These are phyloP conservation scores for Phyllosticta citribraziliensis DNA, from an alignment of 2,329 filamentous ascomycete species.

Conservation along the genomic window DNA sequence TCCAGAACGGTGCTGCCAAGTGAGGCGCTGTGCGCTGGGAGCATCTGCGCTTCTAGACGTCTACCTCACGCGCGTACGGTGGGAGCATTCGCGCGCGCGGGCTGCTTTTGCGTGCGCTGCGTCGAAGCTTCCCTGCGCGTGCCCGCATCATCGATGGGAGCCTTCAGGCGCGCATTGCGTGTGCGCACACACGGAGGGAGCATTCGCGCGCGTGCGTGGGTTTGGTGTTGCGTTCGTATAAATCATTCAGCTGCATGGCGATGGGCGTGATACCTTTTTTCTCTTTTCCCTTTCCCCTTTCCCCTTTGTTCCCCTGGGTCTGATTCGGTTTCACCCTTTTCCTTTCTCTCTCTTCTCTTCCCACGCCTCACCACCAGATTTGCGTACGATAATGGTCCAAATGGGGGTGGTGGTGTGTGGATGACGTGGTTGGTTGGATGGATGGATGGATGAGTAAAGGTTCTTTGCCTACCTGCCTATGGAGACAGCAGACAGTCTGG, in stretches of 20 bases:
- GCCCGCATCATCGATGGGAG: too few relatives aligned
- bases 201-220: too few relatives aligned
- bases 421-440: too few relatives aligned
- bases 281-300: background rate
- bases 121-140: too few relatives aligned
- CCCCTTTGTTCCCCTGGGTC: background rate
- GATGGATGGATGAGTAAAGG: background rate
- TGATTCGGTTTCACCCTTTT: background rate
- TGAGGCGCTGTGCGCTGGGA: background rate
- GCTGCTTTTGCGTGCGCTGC: too few relatives aligned
- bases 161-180: too few relatives aligned
- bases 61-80: background rate
- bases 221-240: background rate
- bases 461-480: too few relatives aligned
- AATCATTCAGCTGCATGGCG: background rate
- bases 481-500: too few relatives aligned
- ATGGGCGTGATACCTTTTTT: background rate
- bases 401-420: background rate
- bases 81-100: background rate
- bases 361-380: too few relatives aligned
- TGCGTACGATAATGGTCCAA: background rate
- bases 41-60: too few relatives aligned
- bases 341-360: background rate
- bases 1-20: constrained; percentile 13
- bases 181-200: too few relatives aligned